Percentiles rank a stretch among this genome's conserved stretches.
phyloP scores from a whole-genome alignment of 2,329 filamentous ascomycete species.

The Scytalidium sp. region DNA sequence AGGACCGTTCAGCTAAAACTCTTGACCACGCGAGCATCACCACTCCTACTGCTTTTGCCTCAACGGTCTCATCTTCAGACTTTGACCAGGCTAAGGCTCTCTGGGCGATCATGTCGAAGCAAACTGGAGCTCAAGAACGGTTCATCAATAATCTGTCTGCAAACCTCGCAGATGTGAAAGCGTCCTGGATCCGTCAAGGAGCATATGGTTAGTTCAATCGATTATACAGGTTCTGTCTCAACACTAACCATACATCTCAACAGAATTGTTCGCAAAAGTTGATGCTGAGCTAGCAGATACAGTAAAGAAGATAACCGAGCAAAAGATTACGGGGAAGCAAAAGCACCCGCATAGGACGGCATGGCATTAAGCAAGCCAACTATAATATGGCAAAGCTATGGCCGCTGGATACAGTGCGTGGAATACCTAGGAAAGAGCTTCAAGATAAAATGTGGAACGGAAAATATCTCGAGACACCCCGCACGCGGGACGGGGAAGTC shows the following conservation, averaged over 20 bases:
- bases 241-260: not conserved
- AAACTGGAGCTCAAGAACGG: not conserved
- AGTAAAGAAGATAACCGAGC: not conserved
- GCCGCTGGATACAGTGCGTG: not conserved
- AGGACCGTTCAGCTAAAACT: too few species aligned
- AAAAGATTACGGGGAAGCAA: not conserved
- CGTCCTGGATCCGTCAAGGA: not conserved
- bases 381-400: not conserved
- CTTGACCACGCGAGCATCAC: not conserved
- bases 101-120: constrained; percentile 24
- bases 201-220: not conserved
- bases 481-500: too few species aligned
- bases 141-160: not conserved
- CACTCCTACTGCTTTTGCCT: not conserved
- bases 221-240: not conserved
- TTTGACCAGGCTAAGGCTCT: constrained; percentile 31
- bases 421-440: not conserved
- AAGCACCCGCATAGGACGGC: not conserved
- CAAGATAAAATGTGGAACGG: not conserved
- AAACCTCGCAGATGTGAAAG: not conserved
- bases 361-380: not conserved
- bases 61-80: constrained; percentile 23
- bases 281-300: not conserved
- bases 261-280: not conserved
- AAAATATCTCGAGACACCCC: too few species aligned